Conservation (phyloP, 129 eudicot species). For the Lonicera japonica region DNA sequence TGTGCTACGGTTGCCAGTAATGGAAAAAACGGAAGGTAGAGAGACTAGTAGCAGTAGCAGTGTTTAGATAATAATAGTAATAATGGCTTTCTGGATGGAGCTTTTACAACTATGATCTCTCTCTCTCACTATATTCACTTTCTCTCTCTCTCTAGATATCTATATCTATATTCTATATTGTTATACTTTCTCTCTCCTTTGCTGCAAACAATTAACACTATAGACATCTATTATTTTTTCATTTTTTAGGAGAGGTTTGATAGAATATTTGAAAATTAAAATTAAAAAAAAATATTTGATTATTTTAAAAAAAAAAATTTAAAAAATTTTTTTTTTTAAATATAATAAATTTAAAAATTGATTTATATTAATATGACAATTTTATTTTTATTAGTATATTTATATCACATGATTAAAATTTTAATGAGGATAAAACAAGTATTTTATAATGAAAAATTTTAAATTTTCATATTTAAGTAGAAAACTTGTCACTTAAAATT, state of each 20-base stretch:
- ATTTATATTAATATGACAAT: neutral
- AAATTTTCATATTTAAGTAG: too few relatives aligned
- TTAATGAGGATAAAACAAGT: too few relatives aligned
- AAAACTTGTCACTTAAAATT: too few relatives aligned
- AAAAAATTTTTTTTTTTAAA: too few relatives aligned
- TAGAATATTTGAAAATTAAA: too few relatives aligned
- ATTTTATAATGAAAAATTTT: too few relatives aligned
- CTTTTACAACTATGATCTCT: neutral
- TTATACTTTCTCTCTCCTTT: slow-evolving; percentile 1
- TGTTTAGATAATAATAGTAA: too few relatives aligned
- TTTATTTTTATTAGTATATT: too few relatives aligned
- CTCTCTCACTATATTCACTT: neutral
- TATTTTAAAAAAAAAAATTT: too few relatives aligned
- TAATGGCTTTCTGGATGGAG: slow-evolving; percentile 4
- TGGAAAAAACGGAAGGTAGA: slow-evolving; percentile 16
- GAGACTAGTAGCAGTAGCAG: neutral
- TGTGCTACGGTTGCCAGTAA: slow-evolving; percentile 5
- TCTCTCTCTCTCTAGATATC: neutral
- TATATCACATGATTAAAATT: too few relatives aligned
- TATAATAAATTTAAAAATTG: neutral
- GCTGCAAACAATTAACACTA: slow-evolving; percentile 12
- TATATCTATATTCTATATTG: neutral
- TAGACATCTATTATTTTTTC: slow-evolving; percentile 4
- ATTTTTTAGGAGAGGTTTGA: too few relatives aligned
- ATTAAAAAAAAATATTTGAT: too few relatives aligned